Conservation (phyloP, 2,329 filamentous ascomycete species). For the Zasmidium angulare region DNA sequence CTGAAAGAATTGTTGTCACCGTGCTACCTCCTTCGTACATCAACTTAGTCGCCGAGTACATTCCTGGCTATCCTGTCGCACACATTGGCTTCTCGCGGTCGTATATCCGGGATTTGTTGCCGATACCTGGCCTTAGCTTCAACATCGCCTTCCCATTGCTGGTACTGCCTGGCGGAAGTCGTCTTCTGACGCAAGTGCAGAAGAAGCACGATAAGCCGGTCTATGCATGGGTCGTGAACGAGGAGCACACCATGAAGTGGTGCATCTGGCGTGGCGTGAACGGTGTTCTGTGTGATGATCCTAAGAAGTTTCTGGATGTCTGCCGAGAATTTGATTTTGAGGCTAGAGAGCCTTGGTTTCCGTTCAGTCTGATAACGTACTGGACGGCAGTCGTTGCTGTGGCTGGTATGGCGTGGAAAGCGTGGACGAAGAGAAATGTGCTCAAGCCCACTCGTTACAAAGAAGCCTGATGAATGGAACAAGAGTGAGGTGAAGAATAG, state of each 20-base stretch:
- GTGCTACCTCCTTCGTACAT: constrained; percentile 78
- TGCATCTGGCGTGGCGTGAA: constrained; percentile 65
- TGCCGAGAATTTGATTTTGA: constrained; percentile 38
- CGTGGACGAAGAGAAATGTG: background rate
- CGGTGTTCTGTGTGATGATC: constrained; percentile 83
- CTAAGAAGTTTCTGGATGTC: constrained; percentile 64
- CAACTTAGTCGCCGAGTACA: constrained; percentile 58
- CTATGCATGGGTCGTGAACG: constrained; percentile 79
- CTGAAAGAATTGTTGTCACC: constrained; percentile 70
- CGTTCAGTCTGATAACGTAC: background rate
- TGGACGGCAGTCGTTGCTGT: background rate
- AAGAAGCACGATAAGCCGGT: constrained; percentile 55
- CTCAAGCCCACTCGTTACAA: background rate
- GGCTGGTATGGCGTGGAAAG: background rate
- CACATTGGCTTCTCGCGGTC: constrained; percentile 64
- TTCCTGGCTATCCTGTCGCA: constrained; percentile 62
- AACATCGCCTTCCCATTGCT: constrained; percentile 73
- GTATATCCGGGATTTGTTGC: constrained; percentile 69
- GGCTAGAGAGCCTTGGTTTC: background rate
- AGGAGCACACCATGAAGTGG: constrained; percentile 73
- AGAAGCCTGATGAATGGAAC: too few relatives aligned
- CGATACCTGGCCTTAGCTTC: constrained; percentile 67
- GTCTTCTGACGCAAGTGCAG: constrained; percentile 56
- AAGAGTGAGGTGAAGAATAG: too few relatives aligned
- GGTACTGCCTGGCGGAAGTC: constrained; percentile 63